These are phyloP conservation scores for Juglanconis juglandina DNA, from an alignment of 2,329 filamentous ascomycete genomes.

Conservation along the genomic window DNA sequence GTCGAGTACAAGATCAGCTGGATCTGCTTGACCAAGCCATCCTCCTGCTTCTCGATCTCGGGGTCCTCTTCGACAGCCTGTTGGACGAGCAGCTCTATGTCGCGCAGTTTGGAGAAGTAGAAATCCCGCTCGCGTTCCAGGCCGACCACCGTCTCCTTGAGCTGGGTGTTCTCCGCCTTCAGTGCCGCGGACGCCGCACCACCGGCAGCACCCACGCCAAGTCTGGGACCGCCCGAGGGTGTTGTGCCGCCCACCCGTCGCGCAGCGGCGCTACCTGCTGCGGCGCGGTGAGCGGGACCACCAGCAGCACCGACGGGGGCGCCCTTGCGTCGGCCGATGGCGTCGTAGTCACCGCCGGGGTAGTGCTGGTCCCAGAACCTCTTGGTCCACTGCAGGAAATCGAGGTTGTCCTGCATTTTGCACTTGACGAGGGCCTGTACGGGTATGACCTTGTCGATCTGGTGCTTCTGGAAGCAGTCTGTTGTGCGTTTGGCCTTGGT, in stretches of 20 bases:
- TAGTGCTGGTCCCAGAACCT: conserved; percentile 97
- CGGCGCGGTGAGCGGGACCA: conserved; percentile 41
- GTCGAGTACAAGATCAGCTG: conserved; percentile 97
- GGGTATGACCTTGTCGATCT: conserved; percentile 84
- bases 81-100: conserved; percentile 94
- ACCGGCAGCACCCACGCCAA: conserved; percentile 33
- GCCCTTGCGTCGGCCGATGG: conserved; percentile 78
- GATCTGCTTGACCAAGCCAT: conserved; percentile 89
- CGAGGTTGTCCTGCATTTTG: conserved; percentile 99
- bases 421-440: conserved; percentile 90
- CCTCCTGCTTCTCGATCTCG: conserved; percentile 89
- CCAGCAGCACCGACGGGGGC: conserved; percentile 48
- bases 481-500: conserved; percentile 18
- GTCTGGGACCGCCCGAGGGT: conserved; percentile 53
- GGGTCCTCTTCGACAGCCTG: conserved; percentile 89
- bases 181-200: conserved; percentile 68
- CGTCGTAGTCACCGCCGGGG: conserved; percentile 95
- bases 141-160: conserved; percentile 94
- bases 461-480: conserved; percentile 83
- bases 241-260: conserved; percentile 54
- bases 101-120: conserved; percentile 97
- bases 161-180: conserved; percentile 77
- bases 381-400: conserved; percentile 97
- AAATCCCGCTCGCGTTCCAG: conserved; percentile 96
- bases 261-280: conserved; percentile 42